A percentile compares a stretch with the other conserved stretches of the same genome.
phyloP scores from a whole-genome alignment of 208 protist species.

The Leishmania braziliensis region DNA sequence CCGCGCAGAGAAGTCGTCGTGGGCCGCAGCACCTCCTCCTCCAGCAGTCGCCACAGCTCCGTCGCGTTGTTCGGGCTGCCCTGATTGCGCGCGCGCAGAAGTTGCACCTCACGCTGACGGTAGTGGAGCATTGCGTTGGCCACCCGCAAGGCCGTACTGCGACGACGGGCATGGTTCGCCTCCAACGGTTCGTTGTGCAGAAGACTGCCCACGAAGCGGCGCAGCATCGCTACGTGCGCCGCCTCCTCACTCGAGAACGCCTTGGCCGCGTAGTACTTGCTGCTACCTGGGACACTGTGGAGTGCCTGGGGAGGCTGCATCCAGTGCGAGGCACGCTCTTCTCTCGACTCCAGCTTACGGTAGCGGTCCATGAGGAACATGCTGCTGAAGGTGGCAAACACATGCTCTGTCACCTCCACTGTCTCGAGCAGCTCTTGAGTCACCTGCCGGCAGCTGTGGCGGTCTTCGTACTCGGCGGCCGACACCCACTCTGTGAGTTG shows the following conservation, averaged over 20 bases:
- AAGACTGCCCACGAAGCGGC: conserved; percentile 31
- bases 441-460: conserved; percentile 47
- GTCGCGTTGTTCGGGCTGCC: conserved; percentile 21
- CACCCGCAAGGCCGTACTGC: conserved; percentile 17
- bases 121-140: conserved; percentile 14
- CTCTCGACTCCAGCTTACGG: conserved; percentile 36
- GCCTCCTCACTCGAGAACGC: conserved; percentile 30
- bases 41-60: conserved; percentile 20
- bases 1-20: conserved; percentile 4
- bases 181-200: conserved; percentile 35
- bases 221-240: conserved; percentile 31
- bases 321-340: conserved; percentile 37
- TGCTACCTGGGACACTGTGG: conserved; percentile 6
- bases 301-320: conserved; percentile 33
- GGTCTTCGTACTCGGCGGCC: conserved; percentile 52
- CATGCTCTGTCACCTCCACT: conserved; percentile 39
- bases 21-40: conserved; percentile 17
- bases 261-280: conserved; percentile 9
- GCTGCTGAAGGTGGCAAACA: conserved; percentile 57
- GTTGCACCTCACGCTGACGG: conserved; percentile 18
- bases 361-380: conserved; percentile 56
- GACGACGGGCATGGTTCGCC: conserved; percentile 28
- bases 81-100: conserved; percentile 26
- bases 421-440: conserved; percentile 51
- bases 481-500: conserved; percentile 54